Conservation (phyloP, 148 eudicot species). For the Agrostemma githago region DNA sequence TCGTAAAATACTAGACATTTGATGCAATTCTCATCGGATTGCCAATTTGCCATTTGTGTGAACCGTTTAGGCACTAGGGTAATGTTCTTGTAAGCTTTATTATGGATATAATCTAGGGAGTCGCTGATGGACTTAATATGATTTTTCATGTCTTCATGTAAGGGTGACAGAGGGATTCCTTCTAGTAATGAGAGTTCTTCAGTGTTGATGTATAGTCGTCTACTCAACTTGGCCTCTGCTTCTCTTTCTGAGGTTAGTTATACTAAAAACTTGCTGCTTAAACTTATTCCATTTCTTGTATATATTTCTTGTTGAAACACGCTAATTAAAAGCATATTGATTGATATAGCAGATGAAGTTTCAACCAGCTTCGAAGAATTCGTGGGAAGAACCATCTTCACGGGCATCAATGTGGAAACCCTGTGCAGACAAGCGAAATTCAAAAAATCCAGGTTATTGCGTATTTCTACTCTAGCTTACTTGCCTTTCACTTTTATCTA, state of each 20-base stretch:
- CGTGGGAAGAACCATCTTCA: conserved; percentile 49
- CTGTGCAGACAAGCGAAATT: conserved; percentile 50
- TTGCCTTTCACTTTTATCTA: not conserved
- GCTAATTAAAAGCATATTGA: conserved; percentile 4
- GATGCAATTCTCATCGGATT: not conserved
- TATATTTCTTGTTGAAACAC: not conserved
- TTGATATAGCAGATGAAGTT: conserved; percentile 43
- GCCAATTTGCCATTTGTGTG: too few relatives aligned
- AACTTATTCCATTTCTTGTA: not conserved
- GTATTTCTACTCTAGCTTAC: conserved; percentile 4
- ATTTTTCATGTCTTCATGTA: conserved; percentile 19
- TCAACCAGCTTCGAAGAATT: conserved; percentile 29
- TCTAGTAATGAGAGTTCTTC: conserved; percentile 29
- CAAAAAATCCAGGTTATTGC: conserved; percentile 31
- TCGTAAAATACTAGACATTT: not conserved
- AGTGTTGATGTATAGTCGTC: conserved; percentile 62
- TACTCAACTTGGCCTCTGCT: conserved; percentile 54
- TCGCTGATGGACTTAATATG: conserved; percentile 18
- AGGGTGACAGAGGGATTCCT: conserved; percentile 32
- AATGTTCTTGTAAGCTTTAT: not conserved
- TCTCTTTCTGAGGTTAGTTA: conserved; percentile 56
- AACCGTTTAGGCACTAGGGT: too few relatives aligned
- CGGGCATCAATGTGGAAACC: conserved; percentile 62
- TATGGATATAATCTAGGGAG: conserved; percentile 9
- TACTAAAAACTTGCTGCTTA: not conserved